Evolutionary conservation across 2,329 filamentous ascomycete species (phyloP).

Genomic region (Orbilia ellipsospora): DNA sequence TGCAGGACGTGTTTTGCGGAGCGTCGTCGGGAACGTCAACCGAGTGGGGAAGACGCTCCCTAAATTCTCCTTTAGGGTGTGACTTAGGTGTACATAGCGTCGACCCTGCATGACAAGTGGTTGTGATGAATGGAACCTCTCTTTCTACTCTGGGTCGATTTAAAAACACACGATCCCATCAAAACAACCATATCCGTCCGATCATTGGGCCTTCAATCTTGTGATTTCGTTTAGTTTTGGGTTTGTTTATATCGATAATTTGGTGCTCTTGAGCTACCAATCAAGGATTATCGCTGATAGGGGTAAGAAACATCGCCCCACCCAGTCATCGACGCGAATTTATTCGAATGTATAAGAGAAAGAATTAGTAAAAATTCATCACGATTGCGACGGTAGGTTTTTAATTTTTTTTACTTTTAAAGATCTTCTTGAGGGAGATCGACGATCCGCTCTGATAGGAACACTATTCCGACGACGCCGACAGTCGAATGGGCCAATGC

Average conservation of each 20-base stretch:
- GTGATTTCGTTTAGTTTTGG: no score
- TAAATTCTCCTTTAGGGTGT: neutral
- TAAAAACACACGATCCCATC: no score
- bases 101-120: neutral
- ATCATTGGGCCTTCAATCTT: neutral
- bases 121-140: no score
- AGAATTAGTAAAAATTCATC: neutral
- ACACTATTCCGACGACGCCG: no score
- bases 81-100: neutral
- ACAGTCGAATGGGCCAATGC: no score
- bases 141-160: no score
- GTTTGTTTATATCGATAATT: neutral
- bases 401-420: neutral
- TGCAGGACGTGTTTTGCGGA: constrained; percentile 38
- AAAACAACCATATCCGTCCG: no score
- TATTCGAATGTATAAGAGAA: neutral
- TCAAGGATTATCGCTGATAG: constrained; percentile 12
- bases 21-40: constrained; percentile 47
- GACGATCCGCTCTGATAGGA: no score
- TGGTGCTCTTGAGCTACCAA: neutral
- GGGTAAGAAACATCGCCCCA: neutral
- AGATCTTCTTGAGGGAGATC: no score
- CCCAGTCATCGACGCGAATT: neutral
- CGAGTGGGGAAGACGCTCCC: constrained; percentile 29
- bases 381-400: constrained; percentile 40